Evolutionary conservation across 805 yeast species (phyloP).

Genomic region (Wickerhamiella shivajii): DNA sequence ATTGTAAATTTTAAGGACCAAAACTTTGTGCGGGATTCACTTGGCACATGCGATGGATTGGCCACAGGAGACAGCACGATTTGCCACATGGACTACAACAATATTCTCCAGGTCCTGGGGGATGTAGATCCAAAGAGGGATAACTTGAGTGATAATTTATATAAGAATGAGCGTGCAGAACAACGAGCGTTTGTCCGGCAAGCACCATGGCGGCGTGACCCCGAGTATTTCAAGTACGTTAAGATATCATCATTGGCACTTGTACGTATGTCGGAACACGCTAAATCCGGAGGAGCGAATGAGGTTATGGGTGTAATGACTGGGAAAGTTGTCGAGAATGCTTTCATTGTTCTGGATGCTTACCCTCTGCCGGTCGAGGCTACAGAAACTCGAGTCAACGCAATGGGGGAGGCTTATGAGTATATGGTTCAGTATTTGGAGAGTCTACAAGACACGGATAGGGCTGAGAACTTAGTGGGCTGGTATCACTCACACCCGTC

Average conservation of each 20-base stretch:
- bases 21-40: too few species aligned
- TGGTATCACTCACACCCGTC: constrained; percentile 98
- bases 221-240: constrained; percentile 26
- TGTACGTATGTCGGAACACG: constrained; percentile 76
- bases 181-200: constrained; percentile 4
- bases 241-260: constrained; percentile 76
- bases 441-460: constrained; percentile 33
- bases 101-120: constrained; percentile 4
- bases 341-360: constrained; percentile 59
- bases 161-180: not conserved
- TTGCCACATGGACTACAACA: constrained; percentile 8
- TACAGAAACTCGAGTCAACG: constrained; percentile 90
- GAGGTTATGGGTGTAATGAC: constrained; percentile 94
- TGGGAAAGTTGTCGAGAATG: constrained; percentile 42
- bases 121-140: constrained; percentile 7
- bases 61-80: too few species aligned
- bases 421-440: constrained; percentile 79
- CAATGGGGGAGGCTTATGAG: constrained; percentile 86
- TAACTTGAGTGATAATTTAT: constrained; percentile 2
- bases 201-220: constrained; percentile 7
- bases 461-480: constrained; percentile 70
- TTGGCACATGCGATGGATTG: too few species aligned
- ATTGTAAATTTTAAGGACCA: too few species aligned
- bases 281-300: constrained; percentile 68
- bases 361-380: constrained; percentile 90